Conservation (phyloP, 257 asterid species). For the Agastache rugosa region DNA sequence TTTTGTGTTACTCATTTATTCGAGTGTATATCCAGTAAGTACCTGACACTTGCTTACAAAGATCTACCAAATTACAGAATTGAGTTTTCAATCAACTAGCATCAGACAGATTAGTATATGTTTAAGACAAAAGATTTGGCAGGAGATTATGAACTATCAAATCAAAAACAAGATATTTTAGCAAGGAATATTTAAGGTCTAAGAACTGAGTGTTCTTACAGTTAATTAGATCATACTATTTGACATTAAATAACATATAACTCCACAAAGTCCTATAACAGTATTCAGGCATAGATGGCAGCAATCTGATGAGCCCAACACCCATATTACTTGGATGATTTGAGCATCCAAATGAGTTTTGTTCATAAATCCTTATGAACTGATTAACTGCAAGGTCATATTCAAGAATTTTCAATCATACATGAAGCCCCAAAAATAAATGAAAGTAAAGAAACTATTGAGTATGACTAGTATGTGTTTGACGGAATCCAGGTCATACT, state of each 20-base stretch:
- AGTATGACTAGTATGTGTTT: background rate
- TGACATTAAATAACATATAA: background rate
- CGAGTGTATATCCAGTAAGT: background rate
- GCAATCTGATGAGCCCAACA: background rate
- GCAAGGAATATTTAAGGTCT: background rate
- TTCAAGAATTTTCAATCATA: background rate
- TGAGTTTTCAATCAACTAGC: background rate
- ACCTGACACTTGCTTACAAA: background rate
- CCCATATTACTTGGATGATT: too few relatives aligned
- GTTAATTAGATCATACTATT: background rate
- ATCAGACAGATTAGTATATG: background rate
- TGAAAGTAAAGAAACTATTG: background rate
- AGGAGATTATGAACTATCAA: background rate
- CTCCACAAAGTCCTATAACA: background rate
- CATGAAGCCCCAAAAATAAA: background rate
- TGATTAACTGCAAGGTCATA: background rate
- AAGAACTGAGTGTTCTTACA: background rate
- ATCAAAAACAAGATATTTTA: background rate
- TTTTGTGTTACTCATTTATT: background rate
- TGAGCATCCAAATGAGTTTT: too few relatives aligned
- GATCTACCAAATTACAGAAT: background rate
- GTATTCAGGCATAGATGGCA: background rate
- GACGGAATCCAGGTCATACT: background rate
- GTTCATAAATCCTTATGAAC: background rate
- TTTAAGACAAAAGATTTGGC: background rate